Evolutionary conservation across 1,284 basidiomycete species (phyloP).

Genomic region (Ustilago trichophora): DNA sequence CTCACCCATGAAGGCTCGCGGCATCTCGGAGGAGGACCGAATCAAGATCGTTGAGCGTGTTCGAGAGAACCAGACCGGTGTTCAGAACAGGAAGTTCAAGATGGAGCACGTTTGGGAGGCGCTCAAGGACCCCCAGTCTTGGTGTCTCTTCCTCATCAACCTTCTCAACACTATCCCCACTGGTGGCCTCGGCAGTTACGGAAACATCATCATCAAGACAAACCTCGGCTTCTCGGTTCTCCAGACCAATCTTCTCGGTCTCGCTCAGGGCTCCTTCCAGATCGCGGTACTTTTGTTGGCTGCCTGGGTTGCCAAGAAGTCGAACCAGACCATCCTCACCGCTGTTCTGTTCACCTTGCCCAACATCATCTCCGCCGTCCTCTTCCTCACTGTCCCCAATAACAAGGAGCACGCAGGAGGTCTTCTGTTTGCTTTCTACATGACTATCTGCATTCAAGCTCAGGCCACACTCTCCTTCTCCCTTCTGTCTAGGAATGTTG

Average conservation of each 20-base stretch:
- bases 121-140: constrained; percentile 69
- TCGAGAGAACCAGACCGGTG: constrained; percentile 70
- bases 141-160: constrained; percentile 65
- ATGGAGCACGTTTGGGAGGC: constrained; percentile 70
- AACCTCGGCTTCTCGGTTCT: constrained; percentile 58
- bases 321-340: constrained; percentile 60
- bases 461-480: constrained; percentile 49
- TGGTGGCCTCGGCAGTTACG: constrained; percentile 68
- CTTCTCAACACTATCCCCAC: constrained; percentile 72
- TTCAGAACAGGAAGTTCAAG: constrained; percentile 73
- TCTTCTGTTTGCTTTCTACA: constrained; percentile 40
- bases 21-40: constrained; percentile 70
- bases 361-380: constrained; percentile 58
- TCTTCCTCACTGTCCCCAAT: constrained; percentile 43
- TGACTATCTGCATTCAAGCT: constrained; percentile 41
- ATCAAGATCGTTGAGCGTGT: constrained; percentile 72
- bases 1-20: constrained; percentile 46
- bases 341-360: constrained; percentile 48
- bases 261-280: constrained; percentile 54
- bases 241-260: constrained; percentile 58
- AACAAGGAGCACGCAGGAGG: constrained; percentile 33
- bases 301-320: constrained; percentile 31
- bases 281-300: constrained; percentile 38
- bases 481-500: constrained; percentile 69
- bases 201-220: constrained; percentile 69